phyloP scores from a whole-genome alignment of 2,329 filamentous ascomycete genomes.

The Pseudocercospora ulei region DNA sequence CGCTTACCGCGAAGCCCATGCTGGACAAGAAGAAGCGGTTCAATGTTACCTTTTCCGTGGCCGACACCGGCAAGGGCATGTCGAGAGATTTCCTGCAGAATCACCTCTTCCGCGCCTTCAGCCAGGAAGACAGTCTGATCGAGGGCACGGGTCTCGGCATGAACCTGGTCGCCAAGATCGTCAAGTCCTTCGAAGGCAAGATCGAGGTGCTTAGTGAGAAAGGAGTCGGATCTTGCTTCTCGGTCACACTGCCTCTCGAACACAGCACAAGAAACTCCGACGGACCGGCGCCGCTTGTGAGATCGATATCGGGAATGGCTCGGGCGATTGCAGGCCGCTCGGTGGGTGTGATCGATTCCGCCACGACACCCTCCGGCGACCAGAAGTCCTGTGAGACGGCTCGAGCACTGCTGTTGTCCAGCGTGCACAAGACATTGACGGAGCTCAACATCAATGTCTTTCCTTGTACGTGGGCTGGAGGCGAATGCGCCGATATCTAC shows the following conservation, averaged over 20 bases:
- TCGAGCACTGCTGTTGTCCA: conserved; percentile 17
- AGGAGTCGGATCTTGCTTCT: conserved; percentile 20
- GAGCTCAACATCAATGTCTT: conserved; percentile 20
- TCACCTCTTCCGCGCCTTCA: conserved; percentile 54
- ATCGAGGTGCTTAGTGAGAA: conserved; percentile 38
- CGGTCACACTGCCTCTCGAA: conserved; percentile 22
- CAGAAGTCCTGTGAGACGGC: conserved; percentile 19
- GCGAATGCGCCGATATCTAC: conserved; percentile 20
- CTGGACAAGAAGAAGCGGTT: conserved; percentile 21
- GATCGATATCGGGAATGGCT: conserved; percentile 12
- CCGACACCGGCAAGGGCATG: conserved; percentile 59
- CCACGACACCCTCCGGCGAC: conserved; percentile 16
- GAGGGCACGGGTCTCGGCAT: conserved; percentile 57
- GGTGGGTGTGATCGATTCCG: conserved; percentile 20
- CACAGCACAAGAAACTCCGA: conserved; percentile 15
- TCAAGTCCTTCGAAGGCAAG: conserved; percentile 50
- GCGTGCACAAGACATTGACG: conserved; percentile 19
- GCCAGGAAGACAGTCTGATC: conserved; percentile 53
- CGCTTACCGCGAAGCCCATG: conserved; percentile 20
- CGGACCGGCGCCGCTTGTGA: conserved; percentile 9
- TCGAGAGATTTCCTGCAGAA: conserved; percentile 53
- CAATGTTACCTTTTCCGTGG: conserved; percentile 36
- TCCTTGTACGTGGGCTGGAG: conserved; percentile 19
- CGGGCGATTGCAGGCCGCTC: conserved; percentile 15
- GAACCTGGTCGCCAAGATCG: conserved; percentile 52